phyloP scores from a whole-genome alignment of 2,329 filamentous ascomycete species.

The Xylaria sp. region DNA sequence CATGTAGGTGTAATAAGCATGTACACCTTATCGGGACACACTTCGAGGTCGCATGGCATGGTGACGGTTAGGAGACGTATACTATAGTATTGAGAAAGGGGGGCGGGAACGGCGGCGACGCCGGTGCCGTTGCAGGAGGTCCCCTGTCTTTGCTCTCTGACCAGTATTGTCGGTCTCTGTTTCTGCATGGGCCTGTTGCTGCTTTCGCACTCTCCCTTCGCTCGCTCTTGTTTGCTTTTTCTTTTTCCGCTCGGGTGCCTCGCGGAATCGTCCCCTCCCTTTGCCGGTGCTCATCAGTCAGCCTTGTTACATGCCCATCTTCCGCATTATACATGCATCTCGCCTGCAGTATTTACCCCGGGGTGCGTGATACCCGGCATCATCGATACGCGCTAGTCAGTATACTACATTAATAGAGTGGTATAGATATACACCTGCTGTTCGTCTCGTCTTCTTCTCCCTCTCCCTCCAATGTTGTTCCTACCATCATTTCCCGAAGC shows the following conservation, averaged over 20 bases:
- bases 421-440: background rate
- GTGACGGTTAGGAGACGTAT: slow-evolving; percentile 9
- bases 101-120: slow-evolving; percentile 25
- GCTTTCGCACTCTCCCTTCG: background rate
- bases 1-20: background rate
- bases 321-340: slow-evolving; percentile 20
- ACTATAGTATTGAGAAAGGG: background rate
- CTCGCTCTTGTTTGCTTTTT: background rate
- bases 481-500: background rate
- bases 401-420: background rate
- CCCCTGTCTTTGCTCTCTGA: background rate
- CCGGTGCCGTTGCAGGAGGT: slow-evolving; percentile 13
- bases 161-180: too few species aligned
- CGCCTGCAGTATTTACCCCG: slow-evolving; percentile 7
- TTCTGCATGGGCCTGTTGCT: background rate
- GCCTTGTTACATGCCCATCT: slow-evolving; percentile 15
- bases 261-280: background rate
- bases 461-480: background rate
- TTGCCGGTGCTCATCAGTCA: slow-evolving; percentile 14
- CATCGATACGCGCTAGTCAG: background rate
- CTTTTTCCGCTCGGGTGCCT: slow-evolving; percentile 4
- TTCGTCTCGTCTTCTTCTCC: background rate
- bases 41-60: background rate
- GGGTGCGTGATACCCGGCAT: slow-evolving; percentile 10
- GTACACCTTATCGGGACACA: slow-evolving; percentile 19